Evolutionary conservation across 768 basidiomycete genomes (phyloP).

Genomic region (Butyriboletus loyo): DNA sequence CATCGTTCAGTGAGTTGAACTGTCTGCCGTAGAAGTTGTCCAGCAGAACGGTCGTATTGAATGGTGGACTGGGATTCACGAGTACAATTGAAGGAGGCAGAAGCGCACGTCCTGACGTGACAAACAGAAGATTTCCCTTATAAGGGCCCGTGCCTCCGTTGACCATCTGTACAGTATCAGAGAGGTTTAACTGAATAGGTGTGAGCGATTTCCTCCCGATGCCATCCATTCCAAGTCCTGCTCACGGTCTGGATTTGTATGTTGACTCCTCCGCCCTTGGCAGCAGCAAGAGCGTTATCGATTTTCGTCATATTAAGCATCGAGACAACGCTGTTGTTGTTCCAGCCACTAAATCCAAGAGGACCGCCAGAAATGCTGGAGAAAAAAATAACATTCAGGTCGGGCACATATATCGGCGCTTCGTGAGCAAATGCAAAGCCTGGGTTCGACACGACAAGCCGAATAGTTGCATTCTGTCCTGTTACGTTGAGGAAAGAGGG

Average conservation of each 20-base stretch:
- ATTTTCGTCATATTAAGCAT: conserved; percentile 61
- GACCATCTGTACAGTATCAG: conserved; percentile 63
- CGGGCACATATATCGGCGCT: conserved; percentile 64
- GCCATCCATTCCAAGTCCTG: not conserved
- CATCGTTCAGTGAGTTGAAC: conserved; percentile 81
- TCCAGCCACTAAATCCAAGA: conserved; percentile 59
- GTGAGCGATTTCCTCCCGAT: not conserved
- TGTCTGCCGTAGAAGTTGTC: conserved; percentile 81
- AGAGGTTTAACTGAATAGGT: conserved; percentile 49
- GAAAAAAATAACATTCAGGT: conserved; percentile 70
- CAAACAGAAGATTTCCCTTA: conserved; percentile 54
- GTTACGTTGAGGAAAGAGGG: conserved; percentile 55
- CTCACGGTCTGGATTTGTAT: conserved; percentile 45
- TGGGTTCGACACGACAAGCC: conserved; percentile 58
- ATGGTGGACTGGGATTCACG: conserved; percentile 61
- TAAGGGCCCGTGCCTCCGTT: conserved; percentile 68
- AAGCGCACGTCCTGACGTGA: conserved; percentile 63
- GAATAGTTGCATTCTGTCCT: conserved; percentile 55
- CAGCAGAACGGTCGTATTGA: conserved; percentile 66
- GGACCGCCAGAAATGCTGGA: conserved; percentile 66
- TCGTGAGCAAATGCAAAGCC: conserved; percentile 77
- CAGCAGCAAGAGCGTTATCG: conserved; percentile 40
- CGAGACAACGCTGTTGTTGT: conserved; percentile 61
- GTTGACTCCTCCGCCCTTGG: conserved; percentile 40
- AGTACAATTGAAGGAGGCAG: conserved; percentile 61